Conservation (phyloP, 2,329 filamentous ascomycete species). For the Exserohilum turcica region DNA sequence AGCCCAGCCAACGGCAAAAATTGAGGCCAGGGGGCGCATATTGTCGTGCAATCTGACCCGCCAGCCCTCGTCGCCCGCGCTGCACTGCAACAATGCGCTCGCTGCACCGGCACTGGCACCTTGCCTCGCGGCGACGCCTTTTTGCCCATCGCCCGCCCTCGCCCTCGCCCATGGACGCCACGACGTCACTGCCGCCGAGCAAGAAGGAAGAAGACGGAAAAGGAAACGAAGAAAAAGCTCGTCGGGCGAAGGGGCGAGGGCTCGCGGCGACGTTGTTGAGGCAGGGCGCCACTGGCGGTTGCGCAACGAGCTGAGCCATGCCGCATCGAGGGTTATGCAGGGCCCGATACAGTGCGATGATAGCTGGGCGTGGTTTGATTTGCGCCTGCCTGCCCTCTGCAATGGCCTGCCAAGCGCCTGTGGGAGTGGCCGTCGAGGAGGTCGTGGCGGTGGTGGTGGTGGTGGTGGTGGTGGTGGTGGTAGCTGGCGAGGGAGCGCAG, state of each 20-base stretch:
- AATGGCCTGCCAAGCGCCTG: conserved; percentile 2
- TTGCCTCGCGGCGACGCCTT: no score
- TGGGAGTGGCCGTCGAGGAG: no score
- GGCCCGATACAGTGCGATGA: conserved; percentile 16
- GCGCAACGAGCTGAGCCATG: conserved; percentile 21
- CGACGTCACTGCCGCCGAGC: conserved; percentile 1
- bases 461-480: no score
- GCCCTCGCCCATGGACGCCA: not conserved
- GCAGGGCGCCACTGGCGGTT: conserved; percentile 11
- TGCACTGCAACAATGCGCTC: not conserved
- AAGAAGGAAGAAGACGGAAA: no score
- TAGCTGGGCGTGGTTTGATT: conserved; percentile 27
- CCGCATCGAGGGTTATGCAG: conserved; percentile 28
- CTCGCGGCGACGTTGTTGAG: conserved; percentile 11
- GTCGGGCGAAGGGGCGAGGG: not conserved
- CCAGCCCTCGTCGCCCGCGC: not conserved
- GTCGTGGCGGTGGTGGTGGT: no score
- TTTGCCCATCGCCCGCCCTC: not conserved
- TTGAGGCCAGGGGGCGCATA: conserved; percentile 8
- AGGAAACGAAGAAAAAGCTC: not conserved
- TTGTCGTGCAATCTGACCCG: not conserved
- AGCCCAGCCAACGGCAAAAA: conserved; percentile 7
- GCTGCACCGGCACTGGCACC: not conserved
- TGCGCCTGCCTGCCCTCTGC: conserved; percentile 11
- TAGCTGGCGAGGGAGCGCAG: no score